Percentiles rank a stretch among this genome's conserved stretches.
phyloP scores from a whole-genome alignment of 208 protist species.

The Trichomonas gallinae region DNA sequence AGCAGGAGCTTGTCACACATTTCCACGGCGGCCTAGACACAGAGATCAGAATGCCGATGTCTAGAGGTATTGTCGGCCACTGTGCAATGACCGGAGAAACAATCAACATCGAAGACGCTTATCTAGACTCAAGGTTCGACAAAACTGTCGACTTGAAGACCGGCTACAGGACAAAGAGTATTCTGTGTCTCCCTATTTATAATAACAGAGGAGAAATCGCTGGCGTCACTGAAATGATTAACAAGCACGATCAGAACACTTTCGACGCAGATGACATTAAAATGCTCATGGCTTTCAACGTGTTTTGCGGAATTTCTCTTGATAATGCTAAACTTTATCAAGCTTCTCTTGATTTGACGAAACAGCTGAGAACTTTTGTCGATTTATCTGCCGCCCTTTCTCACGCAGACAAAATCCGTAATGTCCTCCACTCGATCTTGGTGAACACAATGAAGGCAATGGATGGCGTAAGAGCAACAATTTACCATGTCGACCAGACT shows the following conservation, averaged over 20 bases:
- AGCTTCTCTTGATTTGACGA: background rate
- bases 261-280: background rate
- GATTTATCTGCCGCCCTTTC: background rate
- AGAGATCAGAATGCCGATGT: background rate
- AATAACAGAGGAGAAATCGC: conserved; percentile 21
- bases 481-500: background rate
- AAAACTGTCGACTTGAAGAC: background rate
- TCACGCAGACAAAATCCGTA: background rate
- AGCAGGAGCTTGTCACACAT: background rate
- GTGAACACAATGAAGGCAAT: background rate
- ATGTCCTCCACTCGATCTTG: background rate
- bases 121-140: background rate
- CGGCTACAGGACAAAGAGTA: background rate
- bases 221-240: conserved; percentile 9
- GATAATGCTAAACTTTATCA: background rate
- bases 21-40: background rate
- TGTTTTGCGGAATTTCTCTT: background rate
- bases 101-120: background rate
- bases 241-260: background rate
- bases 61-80: conserved; percentile 11
- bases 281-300: conserved; percentile 13
- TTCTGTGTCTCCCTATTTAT: background rate
- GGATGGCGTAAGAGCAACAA: background rate
- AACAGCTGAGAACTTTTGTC: background rate
- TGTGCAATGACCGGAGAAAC: background rate